These are phyloP conservation scores for Waltergamsia citrina DNA, from an alignment of 2,329 filamentous ascomycete species.

Conservation along the genomic window DNA sequence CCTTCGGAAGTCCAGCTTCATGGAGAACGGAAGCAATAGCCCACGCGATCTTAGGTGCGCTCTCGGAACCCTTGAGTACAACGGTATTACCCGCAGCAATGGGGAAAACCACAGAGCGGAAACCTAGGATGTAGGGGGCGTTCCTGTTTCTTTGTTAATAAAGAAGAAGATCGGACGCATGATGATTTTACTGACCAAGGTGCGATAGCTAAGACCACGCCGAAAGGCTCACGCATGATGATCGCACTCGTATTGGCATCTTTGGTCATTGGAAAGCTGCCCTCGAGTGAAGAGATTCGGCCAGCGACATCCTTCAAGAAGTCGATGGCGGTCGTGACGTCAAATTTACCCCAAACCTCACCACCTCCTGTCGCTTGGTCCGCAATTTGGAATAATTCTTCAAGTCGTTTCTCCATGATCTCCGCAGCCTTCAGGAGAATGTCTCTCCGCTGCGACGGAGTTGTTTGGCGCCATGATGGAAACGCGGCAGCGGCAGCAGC, in stretches of 20 bases:
- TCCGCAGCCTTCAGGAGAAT: constrained; percentile 63
- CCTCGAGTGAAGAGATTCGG: constrained; percentile 26
- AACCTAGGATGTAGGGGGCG: constrained; percentile 44
- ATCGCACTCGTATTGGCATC: constrained; percentile 38
- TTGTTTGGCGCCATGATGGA: constrained; percentile 56
- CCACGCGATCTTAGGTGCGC: constrained; percentile 54
- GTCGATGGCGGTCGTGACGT: constrained; percentile 23
- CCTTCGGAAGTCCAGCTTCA: constrained; percentile 67
- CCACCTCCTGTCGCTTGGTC: constrained; percentile 34
- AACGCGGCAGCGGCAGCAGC: constrained; percentile 55
- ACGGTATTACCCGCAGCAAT: constrained; percentile 72
- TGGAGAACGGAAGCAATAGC: constrained; percentile 54
- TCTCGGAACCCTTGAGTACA: constrained; percentile 63
- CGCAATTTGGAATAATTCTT: constrained; percentile 54
- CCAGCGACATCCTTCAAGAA: constrained; percentile 33
- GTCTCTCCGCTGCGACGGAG: constrained; percentile 51
- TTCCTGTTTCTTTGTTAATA: constrained; percentile 33
- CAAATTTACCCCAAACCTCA: constrained; percentile 28
- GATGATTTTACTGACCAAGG: constrained; percentile 53
- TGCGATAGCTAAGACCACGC: constrained; percentile 69
- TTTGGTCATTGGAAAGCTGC: constrained; percentile 21
- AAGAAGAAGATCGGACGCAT: background rate
- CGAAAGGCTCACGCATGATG: constrained; percentile 66
- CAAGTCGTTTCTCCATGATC: constrained; percentile 46
- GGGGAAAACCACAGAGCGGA: constrained; percentile 48